A percentile compares a stretch with the other conserved stretches of the same genome.
These are phyloP conservation scores for Plasmodium malariae DNA, from an alignment of 169 alveolate species.

Conservation along the genomic window DNA sequence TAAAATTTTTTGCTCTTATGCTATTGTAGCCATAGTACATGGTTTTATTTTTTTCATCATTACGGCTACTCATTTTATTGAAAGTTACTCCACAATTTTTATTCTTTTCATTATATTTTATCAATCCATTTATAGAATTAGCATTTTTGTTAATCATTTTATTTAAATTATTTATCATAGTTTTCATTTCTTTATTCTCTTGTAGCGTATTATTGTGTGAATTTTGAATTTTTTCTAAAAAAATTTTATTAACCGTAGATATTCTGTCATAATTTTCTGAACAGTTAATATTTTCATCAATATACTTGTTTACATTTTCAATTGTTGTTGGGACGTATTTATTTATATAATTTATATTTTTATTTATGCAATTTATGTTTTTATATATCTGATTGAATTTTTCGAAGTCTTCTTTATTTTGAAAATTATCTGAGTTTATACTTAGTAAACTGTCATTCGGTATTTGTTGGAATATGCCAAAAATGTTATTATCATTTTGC, in stretches of 20 bases:
- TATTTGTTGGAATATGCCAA: conserved; percentile 16
- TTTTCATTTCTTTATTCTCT: conserved; percentile 25
- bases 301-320: conserved; percentile 20
- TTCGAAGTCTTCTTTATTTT: conserved; percentile 48
- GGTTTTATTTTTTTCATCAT: background rate
- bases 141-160: conserved; percentile 11
- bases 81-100: too few species aligned
- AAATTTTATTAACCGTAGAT: conserved; percentile 11
- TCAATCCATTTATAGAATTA: background rate
- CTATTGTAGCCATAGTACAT: background rate
- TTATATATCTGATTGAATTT: conserved; percentile 54
- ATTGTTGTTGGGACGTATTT: conserved; percentile 37
- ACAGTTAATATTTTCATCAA: conserved; percentile 11
- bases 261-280: conserved; percentile 30
- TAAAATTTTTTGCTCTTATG: background rate
- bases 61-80: background rate
- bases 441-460: background rate
- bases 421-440: conserved; percentile 17
- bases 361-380: conserved; percentile 54
- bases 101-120: background rate
- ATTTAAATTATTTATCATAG: conserved; percentile 25
- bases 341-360: conserved; percentile 56
- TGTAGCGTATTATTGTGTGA: conserved; percentile 10
- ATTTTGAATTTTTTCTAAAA: conserved; percentile 28
- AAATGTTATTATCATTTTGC: background rate